Percentiles rank a stretch among this genome's conserved stretches.
phyloP scores from a whole-genome alignment of 1,139 yeast genomes.

The Kodamaea anthophila region DNA sequence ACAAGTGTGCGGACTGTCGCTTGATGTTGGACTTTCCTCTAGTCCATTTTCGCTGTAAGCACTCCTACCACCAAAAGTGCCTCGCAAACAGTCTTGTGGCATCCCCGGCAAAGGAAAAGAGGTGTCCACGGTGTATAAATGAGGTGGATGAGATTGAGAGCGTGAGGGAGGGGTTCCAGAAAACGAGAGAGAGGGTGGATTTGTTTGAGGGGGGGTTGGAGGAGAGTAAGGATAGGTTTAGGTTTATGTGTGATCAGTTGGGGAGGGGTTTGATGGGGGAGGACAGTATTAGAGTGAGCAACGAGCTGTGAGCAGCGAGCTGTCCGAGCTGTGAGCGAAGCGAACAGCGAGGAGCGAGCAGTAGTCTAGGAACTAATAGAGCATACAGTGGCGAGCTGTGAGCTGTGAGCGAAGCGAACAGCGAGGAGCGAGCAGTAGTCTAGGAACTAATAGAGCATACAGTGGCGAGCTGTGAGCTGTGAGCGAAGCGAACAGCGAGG shows the following conservation, averaged over 20 bases:
- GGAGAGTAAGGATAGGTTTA: conserved; percentile 62
- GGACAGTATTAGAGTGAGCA: conserved; percentile 17
- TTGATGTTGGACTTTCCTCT: conserved; percentile 70
- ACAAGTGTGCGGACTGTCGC: conserved; percentile 68
- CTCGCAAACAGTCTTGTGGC: conserved; percentile 41
- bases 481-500: too few relatives aligned
- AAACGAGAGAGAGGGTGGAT: conserved; percentile 55
- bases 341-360: neutral
- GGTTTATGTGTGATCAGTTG: conserved; percentile 70
- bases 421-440: too few relatives aligned
- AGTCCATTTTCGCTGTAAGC: conserved; percentile 80
- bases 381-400: too few relatives aligned
- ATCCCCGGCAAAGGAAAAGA: conserved; percentile 16
- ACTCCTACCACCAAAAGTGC: conserved; percentile 83
- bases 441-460: too few relatives aligned
- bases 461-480: too few relatives aligned
- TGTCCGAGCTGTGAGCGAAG: too few relatives aligned
- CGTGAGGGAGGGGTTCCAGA: conserved; percentile 54
- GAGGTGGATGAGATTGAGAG: conserved; percentile 63
- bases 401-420: too few relatives aligned
- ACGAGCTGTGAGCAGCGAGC: conserved; percentile 4
- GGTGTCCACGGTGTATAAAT: conserved; percentile 70
- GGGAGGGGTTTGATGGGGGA: conserved; percentile 82
- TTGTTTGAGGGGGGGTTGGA: conserved; percentile 54
- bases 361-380: neutral